phyloP scores from a whole-genome alignment of 306 rosid species.

The Astragalus membranaceus region DNA sequence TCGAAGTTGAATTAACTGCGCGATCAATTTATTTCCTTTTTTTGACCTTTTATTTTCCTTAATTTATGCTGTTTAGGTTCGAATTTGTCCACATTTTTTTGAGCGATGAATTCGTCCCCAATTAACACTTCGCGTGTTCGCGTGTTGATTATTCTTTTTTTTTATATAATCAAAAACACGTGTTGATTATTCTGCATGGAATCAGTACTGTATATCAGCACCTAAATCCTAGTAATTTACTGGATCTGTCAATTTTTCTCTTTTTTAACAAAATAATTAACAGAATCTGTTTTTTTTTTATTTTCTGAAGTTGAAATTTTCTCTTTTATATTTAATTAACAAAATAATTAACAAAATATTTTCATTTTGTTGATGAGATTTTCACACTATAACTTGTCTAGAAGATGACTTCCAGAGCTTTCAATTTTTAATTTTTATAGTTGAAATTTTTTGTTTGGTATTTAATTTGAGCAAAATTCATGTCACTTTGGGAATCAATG shows the following conservation, averaged over 20 bases:
- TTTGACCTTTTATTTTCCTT: neutral
- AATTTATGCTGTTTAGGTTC: no score
- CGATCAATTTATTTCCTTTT: conserved; percentile 15
- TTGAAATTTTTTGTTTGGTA: neutral
- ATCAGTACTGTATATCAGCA: neutral
- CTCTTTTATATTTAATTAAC: neutral
- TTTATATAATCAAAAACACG: no score
- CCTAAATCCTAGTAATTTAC: neutral
- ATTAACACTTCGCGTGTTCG: neutral
- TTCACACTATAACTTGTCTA: neutral
- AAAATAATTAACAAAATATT: neutral
- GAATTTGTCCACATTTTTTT: no score
- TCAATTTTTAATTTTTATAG: neutral
- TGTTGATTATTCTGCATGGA: neutral
- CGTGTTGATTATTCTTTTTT: neutral
- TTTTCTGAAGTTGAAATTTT: neutral
- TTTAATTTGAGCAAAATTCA: neutral
- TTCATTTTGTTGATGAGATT: neutral
- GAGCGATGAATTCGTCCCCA: neutral
- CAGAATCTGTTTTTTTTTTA: neutral
- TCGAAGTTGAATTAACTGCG: neutral
- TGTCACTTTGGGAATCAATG: neutral
- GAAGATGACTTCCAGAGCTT: conserved; percentile 65
- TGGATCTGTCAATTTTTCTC: neutral
- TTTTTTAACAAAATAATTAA: neutral